phyloP scores from a whole-genome alignment of 140 eudicot genomes.

The Erigeron philadelphicus region DNA sequence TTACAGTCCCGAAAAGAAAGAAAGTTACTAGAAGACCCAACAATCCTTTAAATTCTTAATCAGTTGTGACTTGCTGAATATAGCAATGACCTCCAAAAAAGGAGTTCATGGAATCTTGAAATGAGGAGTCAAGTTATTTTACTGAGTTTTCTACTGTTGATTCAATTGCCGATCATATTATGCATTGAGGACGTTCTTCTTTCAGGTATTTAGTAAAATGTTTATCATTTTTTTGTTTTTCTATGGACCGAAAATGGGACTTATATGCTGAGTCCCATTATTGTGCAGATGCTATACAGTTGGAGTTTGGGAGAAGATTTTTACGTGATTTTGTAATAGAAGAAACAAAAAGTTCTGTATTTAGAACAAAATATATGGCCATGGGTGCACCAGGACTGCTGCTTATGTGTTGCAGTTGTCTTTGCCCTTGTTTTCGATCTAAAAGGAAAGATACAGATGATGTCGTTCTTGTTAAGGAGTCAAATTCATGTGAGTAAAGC shows the following conservation, averaged over 20 bases:
- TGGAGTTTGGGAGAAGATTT: slow-evolving; percentile 46
- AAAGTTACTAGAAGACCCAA: slow-evolving; percentile 17
- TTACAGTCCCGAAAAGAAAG: slow-evolving; percentile 10
- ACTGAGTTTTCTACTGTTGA: slow-evolving; percentile 36
- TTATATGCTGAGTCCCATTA: neutral
- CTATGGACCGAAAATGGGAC: neutral
- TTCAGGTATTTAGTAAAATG: slow-evolving; percentile 38
- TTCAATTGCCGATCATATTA: slow-evolving; percentile 35
- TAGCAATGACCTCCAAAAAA: slow-evolving; percentile 20
- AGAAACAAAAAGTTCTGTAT: slow-evolving; percentile 33
- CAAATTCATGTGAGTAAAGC: slow-evolving; percentile 60
- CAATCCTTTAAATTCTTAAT: slow-evolving; percentile 1
- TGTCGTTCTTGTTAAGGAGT: slow-evolving; percentile 56
- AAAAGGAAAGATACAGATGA: slow-evolving; percentile 45
- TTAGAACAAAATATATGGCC: slow-evolving; percentile 38
- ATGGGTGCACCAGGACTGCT: slow-evolving; percentile 64
- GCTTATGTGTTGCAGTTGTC: slow-evolving; percentile 53
- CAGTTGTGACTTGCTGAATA: slow-evolving; percentile 15
- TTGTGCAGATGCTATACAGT: slow-evolving; percentile 22
- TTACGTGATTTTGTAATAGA: slow-evolving; percentile 38
- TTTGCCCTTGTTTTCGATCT: slow-evolving; percentile 78
- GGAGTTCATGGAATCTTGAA: slow-evolving; percentile 22
- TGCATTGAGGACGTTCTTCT: slow-evolving; percentile 26
- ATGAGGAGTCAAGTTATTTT: slow-evolving; percentile 34
- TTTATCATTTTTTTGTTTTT: neutral